These are phyloP conservation scores for Phenoliferia sp. DNA, from an alignment of 1,284 basidiomycete species.

Conservation along the genomic window DNA sequence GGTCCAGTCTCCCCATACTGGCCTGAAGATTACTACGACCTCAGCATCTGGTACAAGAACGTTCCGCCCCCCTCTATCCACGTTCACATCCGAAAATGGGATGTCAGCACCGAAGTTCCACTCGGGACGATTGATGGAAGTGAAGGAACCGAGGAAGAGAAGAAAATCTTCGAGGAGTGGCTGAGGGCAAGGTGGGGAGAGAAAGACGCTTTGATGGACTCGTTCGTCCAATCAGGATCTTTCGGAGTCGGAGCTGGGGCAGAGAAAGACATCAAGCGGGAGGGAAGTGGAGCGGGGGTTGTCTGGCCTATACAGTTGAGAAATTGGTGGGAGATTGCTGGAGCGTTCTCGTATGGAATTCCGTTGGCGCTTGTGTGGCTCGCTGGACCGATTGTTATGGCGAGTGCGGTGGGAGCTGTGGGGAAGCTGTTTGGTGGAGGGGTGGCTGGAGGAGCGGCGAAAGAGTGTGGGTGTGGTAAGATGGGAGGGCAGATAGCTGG, in stretches of 20 bases:
- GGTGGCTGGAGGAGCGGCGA: not conserved
- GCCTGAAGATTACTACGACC: slow-evolving; percentile 77
- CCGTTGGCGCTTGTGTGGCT: not conserved
- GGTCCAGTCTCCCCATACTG: slow-evolving; percentile 47
- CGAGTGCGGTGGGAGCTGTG: too few species aligned
- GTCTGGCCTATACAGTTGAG: slow-evolving; percentile 12
- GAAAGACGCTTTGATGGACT: slow-evolving; percentile 62
- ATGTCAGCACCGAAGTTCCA: slow-evolving; percentile 47
- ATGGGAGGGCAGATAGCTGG: slow-evolving; percentile 3
- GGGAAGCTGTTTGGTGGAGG: too few species aligned
- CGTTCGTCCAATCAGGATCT: slow-evolving; percentile 9
- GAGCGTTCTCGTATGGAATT: slow-evolving; percentile 8
- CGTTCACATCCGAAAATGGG: slow-evolving; percentile 74
- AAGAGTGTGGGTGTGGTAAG: slow-evolving; percentile 6
- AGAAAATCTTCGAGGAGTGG: slow-evolving; percentile 74
- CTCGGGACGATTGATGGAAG: slow-evolving; percentile 15
- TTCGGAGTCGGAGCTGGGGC: slow-evolving; percentile 4
- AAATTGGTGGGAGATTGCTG: not conserved
- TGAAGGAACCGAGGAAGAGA: slow-evolving; percentile 65
- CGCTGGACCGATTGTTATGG: not conserved
- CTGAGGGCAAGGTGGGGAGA: slow-evolving; percentile 70
- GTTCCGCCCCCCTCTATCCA: slow-evolving; percentile 81
- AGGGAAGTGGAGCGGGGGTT: not conserved
- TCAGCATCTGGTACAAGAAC: slow-evolving; percentile 70
- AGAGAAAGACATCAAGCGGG: not conserved